These are phyloP conservation scores for Aspergillus asperescens DNA, from an alignment of 495 filamentous ascomycete genomes.

Conservation along the genomic window DNA sequence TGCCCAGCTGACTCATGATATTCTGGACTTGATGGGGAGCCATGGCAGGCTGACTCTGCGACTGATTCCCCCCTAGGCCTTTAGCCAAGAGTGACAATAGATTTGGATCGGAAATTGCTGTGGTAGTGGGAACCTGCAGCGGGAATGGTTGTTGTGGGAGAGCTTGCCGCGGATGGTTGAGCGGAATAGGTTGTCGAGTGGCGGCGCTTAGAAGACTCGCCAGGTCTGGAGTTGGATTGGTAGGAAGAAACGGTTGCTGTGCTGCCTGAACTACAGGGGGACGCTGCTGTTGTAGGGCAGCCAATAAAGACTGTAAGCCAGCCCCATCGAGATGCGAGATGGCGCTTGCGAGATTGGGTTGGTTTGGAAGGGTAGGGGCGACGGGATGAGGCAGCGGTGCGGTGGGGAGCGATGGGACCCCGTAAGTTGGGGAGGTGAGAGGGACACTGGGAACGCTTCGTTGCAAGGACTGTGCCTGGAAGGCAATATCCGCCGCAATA, in stretches of 20 bases:
- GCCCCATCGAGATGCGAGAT: conserved; percentile 62
- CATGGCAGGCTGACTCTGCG: conserved; percentile 36
- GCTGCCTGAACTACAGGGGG: conserved; percentile 38
- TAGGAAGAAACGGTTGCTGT: conserved; percentile 31
- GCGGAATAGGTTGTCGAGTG: conserved; percentile 35
- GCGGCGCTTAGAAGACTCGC: conserved; percentile 52
- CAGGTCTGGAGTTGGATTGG: conserved; percentile 47
- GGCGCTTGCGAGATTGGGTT: conserved; percentile 41
- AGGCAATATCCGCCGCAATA: conserved; percentile 72
- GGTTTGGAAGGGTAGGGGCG: conserved; percentile 30
- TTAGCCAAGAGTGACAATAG: conserved; percentile 45
- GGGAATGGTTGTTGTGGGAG: conserved; percentile 32
- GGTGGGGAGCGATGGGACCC: conserved; percentile 35
- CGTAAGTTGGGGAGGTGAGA: conserved; percentile 41
- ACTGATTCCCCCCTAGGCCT: conserved; percentile 35
- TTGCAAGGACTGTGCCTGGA: conserved; percentile 63
- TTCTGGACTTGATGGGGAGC: conserved; percentile 49
- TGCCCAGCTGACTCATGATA: conserved; percentile 56
- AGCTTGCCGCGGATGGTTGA: conserved; percentile 29
- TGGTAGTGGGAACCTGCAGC: conserved; percentile 28
- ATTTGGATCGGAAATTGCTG: conserved; percentile 37
- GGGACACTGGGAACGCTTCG: conserved; percentile 39
- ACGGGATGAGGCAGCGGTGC: conserved; percentile 31
- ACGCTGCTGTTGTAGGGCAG: conserved; percentile 48
- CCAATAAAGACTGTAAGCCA: conserved; percentile 67